These are phyloP conservation scores for Colletotrichum lindemuthianum DNA, from an alignment of 2,329 filamentous ascomycete genomes.

Conservation along the genomic window DNA sequence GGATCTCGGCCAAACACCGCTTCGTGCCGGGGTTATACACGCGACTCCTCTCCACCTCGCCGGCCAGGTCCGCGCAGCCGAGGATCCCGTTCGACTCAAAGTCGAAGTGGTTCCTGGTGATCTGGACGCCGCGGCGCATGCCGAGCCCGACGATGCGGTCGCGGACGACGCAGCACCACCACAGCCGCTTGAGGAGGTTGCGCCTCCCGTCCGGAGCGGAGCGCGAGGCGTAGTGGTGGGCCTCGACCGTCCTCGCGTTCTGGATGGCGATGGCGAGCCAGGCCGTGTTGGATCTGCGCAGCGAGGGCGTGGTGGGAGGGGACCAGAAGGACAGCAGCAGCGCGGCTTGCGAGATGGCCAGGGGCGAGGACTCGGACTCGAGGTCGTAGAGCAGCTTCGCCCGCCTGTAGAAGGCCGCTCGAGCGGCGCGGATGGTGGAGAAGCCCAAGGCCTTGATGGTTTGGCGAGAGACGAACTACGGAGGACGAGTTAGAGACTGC, in stretches of 20 bases:
- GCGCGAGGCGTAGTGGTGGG: conserved; percentile 51
- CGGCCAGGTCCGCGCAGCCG: conserved; percentile 54
- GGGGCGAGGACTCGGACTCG: conserved; percentile 53
- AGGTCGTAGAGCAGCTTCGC: conserved; percentile 55
- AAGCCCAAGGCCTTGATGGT: conserved; percentile 55
- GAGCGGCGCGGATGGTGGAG: conserved; percentile 52
- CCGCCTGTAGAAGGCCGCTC: conserved; percentile 54
- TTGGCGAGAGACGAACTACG: conserved; percentile 50
- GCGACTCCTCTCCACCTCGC: conserved; percentile 55
- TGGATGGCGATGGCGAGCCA: conserved; percentile 62
- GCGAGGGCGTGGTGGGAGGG: conserved; percentile 41
- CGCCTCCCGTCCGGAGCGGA: conserved; percentile 49
- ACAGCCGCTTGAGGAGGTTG: conserved; percentile 58
- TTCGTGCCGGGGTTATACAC: conserved; percentile 59
- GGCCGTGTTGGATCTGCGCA: conserved; percentile 53
- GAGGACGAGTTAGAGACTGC: too few relatives aligned
- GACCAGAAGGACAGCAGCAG: conserved; percentile 57
- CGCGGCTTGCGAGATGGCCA: conserved; percentile 52
- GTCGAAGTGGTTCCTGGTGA: conserved; percentile 58
- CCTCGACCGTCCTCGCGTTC: conserved; percentile 57
- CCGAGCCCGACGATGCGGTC: conserved; percentile 61
- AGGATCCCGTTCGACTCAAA: conserved; percentile 50
- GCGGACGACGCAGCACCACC: conserved; percentile 65
- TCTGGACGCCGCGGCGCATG: conserved; percentile 60
- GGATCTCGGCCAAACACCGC: conserved; percentile 52